Base-by-base conservation (phyloP, 176 grass and related monocot genomes). In the Chrysopogon serrulatus region DNA sequence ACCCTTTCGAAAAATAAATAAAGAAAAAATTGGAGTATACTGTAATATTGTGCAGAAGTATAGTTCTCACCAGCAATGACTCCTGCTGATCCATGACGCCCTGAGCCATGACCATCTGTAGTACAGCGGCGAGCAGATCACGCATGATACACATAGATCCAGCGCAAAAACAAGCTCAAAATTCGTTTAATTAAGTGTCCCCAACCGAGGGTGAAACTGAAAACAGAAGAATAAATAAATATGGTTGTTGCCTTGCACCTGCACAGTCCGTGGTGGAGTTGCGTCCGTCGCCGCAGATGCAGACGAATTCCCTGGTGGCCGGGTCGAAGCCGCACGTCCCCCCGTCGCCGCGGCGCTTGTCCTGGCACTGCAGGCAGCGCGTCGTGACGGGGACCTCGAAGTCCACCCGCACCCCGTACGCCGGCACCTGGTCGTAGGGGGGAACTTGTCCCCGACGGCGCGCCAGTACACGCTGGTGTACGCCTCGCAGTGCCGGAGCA, bases 381-480 rank as follows among this genome's bases (percentile, higher is more conserved):
- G 89, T 98, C 5, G 93, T 98, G 36, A 98, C 91, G 4, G 93
- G 96, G 63, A 95, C 90, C 79, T 98, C 91, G 72, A 98, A 98
- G 84, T 98, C 91, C 10, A 98, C 91, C 19, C 96, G 76, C 27
- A 98, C 85, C 5, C 93, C 93, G 51, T 93, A 98, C 68, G 91
- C 91, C 1, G 96, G 93, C 77, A 89, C 89, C 83, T 92, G 96
- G 88, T 98, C 93, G 69, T n/a, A n/a, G n/a, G 96, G 93, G 96
- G 89, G 53, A 95, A 77, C 28, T 85, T 88, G 16, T 86, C 91
- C 15, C 93, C 96, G 21, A 78, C 84, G 2, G 85, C 88, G 76
- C 85, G 83, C 96, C 93, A 95, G 77, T 98, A 93, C 21, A 98
- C 89, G 86, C 83, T 88, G 2, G 93, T 76, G 87, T 98, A 93